A percentile compares a stretch with the other conserved stretches of the same genome.
phyloP scores from a whole-genome alignment of 768 basidiomycete genomes.

The Lactifluus piperatus region DNA sequence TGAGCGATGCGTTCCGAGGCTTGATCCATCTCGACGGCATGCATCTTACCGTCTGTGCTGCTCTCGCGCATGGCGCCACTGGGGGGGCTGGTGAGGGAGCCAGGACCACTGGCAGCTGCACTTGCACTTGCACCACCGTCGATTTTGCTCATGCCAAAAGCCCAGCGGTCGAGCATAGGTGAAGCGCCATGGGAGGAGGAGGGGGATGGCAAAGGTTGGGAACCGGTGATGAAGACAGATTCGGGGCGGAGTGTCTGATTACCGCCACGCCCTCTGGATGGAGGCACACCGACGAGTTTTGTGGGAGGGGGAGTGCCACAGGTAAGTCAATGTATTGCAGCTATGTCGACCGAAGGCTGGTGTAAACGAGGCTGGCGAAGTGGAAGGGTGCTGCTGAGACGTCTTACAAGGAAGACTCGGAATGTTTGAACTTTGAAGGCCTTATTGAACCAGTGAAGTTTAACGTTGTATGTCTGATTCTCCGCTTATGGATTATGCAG shows the following conservation, averaged over 20 bases:
- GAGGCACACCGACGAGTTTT: slow-evolving; percentile 87
- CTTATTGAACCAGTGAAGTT: too few species aligned
- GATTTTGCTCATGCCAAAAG: slow-evolving; percentile 91
- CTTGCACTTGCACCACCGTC: slow-evolving; percentile 34
- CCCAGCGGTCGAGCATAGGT: slow-evolving; percentile 74
- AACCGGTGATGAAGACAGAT: slow-evolving; percentile 78
- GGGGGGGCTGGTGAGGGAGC: slow-evolving; percentile 25
- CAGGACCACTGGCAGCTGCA: slow-evolving; percentile 29
- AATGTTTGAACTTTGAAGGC: too few species aligned
- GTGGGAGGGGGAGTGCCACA: slow-evolving; percentile 36
- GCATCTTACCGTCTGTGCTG: slow-evolving; percentile 15
- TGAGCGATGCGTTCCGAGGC: slow-evolving; percentile 45
- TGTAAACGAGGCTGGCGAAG: too few species aligned
- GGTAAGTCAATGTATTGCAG: too few species aligned
- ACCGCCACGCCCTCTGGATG: slow-evolving; percentile 86
- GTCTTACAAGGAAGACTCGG: too few species aligned
- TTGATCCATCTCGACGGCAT: slow-evolving; percentile 33
- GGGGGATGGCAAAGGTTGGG: slow-evolving; percentile 86
- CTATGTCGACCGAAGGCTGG: too few species aligned
- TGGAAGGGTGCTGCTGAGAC: too few species aligned
- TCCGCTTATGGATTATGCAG: too few species aligned
- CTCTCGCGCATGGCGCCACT: slow-evolving; percentile 15
- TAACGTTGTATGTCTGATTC: too few species aligned
- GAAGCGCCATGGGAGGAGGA: slow-evolving; percentile 59
- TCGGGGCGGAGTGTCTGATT: slow-evolving; percentile 92